Percentiles rank a stretch among this genome's conserved stretches.
Evolutionary conservation across 257 asterid species (phyloP).

Genomic region (Rauvolfia tetraphylla): DNA sequence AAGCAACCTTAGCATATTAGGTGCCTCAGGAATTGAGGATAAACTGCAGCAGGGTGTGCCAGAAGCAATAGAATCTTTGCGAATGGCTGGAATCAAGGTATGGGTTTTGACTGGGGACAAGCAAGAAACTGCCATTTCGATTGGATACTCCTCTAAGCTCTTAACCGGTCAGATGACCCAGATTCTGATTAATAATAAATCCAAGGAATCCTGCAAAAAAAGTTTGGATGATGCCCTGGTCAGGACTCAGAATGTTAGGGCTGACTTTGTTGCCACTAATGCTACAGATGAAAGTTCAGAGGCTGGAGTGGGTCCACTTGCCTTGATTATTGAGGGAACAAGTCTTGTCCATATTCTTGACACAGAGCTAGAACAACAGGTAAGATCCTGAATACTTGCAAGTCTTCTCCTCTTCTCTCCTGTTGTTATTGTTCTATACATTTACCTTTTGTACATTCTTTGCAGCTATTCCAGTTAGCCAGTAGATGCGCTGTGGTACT

Average conservation of each 20-base stretch:
- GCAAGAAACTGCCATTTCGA: slow-evolving; percentile 98
- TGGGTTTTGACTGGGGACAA: slow-evolving; percentile 99
- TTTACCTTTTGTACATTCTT: slow-evolving; percentile 10
- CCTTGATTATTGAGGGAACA: slow-evolving; percentile 85
- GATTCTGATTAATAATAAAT: slow-evolving; percentile 67
- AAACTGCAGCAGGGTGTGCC: slow-evolving; percentile 95
- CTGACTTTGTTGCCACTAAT: slow-evolving; percentile 25
- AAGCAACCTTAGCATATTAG: slow-evolving; percentile 55
- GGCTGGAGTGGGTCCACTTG: slow-evolving; percentile 39
- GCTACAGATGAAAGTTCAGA: slow-evolving; percentile 28
- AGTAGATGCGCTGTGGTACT: slow-evolving; percentile 84
- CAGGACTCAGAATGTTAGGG: slow-evolving; percentile 37
- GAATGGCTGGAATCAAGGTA: slow-evolving; percentile 89
- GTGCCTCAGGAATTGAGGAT: slow-evolving; percentile 94
- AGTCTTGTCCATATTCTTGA: slow-evolving; percentile 95
- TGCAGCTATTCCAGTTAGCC: slow-evolving; percentile 82
- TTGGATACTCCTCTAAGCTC: slow-evolving; percentile 94
- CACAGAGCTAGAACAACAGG: slow-evolving; percentile 92
- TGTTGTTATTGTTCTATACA: background rate
- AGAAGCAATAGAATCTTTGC: slow-evolving; percentile 87
- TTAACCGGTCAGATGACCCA: slow-evolving; percentile 71
- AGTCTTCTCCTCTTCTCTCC: slow-evolving; percentile 18
- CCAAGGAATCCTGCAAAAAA: slow-evolving; percentile 69
- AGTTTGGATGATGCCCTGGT: slow-evolving; percentile 72
- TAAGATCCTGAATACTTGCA: slow-evolving; percentile 22